Conservation (phyloP, 2,329 filamentous ascomycete species). For the Xylaria sp. region DNA sequence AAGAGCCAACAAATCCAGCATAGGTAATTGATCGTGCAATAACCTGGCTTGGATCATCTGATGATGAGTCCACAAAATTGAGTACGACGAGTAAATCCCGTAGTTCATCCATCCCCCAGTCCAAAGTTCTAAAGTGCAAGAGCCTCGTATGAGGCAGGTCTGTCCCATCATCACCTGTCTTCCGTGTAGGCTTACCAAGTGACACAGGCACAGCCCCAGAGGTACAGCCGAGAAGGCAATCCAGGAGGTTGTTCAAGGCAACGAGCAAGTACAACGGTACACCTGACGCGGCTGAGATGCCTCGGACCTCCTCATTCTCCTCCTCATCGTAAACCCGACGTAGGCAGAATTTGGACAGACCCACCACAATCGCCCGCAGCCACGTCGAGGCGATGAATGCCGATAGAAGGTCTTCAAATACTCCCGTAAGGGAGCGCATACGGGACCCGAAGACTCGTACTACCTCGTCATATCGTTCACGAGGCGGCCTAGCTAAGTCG, state of each 20-base stretch:
- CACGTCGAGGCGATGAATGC: constrained; percentile 38
- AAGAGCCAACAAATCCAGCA: constrained; percentile 61
- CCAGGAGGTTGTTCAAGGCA: constrained; percentile 70
- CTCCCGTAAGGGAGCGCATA: constrained; percentile 55
- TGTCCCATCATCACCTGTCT: constrained; percentile 53
- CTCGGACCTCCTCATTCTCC: constrained; percentile 69
- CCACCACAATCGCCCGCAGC: constrained; percentile 45
- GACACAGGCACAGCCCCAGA: constrained; percentile 54
- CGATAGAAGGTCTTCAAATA: constrained; percentile 63
- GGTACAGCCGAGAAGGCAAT: constrained; percentile 73
- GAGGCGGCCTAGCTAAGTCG: constrained; percentile 64
- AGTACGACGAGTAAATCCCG: constrained; percentile 62
- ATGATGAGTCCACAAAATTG: constrained; percentile 56
- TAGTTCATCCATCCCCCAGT: constrained; percentile 65
- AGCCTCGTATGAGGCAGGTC: constrained; percentile 50
- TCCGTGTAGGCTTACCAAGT: constrained; percentile 40
- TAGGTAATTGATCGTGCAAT: constrained; percentile 61
- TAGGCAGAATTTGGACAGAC: constrained; percentile 50
- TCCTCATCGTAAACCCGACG: constrained; percentile 62
- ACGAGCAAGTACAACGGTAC: constrained; percentile 69
- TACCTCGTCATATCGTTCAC: constrained; percentile 61
- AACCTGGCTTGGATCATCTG: constrained; percentile 48
- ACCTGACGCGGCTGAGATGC: constrained; percentile 61
- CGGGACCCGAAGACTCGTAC: constrained; percentile 56
- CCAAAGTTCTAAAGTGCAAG: constrained; percentile 66